Evolutionary conservation across 352 stramenopile genomes (phyloP).

Genomic region (Globisporangium polare): DNA sequence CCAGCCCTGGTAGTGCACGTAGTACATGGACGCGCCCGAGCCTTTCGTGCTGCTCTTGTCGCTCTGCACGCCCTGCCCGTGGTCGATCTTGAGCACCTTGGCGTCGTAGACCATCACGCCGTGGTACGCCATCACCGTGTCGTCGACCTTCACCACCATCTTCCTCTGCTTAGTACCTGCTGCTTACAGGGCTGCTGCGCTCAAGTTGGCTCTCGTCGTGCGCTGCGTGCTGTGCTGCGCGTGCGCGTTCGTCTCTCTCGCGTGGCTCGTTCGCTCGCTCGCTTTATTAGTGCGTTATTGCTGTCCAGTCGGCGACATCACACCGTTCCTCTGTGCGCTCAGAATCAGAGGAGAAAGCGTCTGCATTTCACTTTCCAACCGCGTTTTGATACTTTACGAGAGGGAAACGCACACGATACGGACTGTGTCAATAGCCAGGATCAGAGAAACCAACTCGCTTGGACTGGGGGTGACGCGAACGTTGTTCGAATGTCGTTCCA

Average conservation of each 20-base stretch:
- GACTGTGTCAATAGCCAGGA: no score
- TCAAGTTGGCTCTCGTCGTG: no score
- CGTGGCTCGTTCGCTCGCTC: not conserved
- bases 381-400: no score
- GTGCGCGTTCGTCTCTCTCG: not conserved
- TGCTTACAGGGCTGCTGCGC: not conserved
- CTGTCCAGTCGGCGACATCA: no score
- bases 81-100: slow-evolving; percentile 82
- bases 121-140: slow-evolving; percentile 74
- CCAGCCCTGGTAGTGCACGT: slow-evolving; percentile 90
- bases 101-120: slow-evolving; percentile 85
- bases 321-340: no score
- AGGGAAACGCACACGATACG: no score
- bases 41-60: slow-evolving; percentile 15
- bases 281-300: no score
- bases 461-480: no score
- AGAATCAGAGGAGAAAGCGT: no score
- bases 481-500: no score
- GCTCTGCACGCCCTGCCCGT: slow-evolving; percentile 48
- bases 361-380: no score
- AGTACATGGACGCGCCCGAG: slow-evolving; percentile 61
- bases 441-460: no score
- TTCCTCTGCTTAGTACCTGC: not conserved
- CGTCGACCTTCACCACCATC: slow-evolving; percentile 66
- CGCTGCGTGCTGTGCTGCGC: not conserved